Conservation (phyloP, 768 basidiomycete species). For the Cubamyces lactineus region DNA sequence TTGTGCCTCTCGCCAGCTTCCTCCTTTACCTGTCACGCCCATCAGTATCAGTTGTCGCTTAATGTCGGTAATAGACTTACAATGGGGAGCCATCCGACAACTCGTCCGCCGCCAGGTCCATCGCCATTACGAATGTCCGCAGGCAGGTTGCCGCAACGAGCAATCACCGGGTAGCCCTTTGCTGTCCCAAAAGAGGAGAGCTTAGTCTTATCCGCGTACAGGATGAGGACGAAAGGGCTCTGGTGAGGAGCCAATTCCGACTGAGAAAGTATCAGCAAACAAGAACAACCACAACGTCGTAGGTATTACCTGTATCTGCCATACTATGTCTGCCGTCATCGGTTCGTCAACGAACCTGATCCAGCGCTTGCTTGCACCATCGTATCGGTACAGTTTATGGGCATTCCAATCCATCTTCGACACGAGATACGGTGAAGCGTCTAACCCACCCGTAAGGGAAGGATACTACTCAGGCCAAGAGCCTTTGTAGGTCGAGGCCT, state of each 20-base stretch:
- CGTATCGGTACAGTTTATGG: constrained; percentile 5
- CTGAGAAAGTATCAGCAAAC: background rate
- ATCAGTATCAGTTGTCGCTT: background rate
- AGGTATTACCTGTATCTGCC: constrained; percentile 26
- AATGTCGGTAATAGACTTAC: background rate
- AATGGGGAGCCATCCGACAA: constrained; percentile 22
- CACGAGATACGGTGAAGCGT: constrained; percentile 1
- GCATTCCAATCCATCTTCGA: constrained; percentile 24
- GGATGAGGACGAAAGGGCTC: background rate
- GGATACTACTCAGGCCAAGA: too few species aligned
- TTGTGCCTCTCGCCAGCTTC: background rate
- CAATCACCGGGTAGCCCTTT: constrained; percentile 17
- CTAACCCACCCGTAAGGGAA: too few species aligned
- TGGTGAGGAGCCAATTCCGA: background rate
- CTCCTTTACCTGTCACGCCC: background rate
- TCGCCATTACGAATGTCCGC: constrained; percentile 12
- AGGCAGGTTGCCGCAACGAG: constrained; percentile 9
- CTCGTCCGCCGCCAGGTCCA: constrained; percentile 5
- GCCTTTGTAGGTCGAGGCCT: too few species aligned
- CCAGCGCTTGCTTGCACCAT: constrained; percentile 8
- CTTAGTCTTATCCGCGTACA: constrained; percentile 19
- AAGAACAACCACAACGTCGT: too few species aligned
- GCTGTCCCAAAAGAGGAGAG: constrained; percentile 2
- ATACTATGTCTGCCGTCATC: constrained; percentile 17
- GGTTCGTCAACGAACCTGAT: constrained; percentile 24